These are phyloP conservation scores for Hypoxylon sp. DNA, from an alignment of 2,329 filamentous ascomycete species.

Conservation along the genomic window DNA sequence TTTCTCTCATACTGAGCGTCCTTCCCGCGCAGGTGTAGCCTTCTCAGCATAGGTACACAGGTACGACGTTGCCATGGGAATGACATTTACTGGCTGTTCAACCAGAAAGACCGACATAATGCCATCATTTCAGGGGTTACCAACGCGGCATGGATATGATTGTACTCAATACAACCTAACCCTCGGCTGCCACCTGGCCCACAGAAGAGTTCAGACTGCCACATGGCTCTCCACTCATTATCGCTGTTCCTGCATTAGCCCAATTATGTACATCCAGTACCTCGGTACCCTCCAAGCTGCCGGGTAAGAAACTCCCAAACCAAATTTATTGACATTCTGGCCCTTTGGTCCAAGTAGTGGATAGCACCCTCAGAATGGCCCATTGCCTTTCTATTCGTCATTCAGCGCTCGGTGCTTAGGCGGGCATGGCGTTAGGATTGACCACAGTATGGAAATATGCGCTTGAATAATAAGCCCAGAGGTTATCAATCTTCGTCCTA, in stretches of 20 bases:
- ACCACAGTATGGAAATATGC: constrained; percentile 7
- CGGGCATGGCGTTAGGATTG: constrained; percentile 8
- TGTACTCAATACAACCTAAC: constrained; percentile 26
- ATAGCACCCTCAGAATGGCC: constrained; percentile 4
- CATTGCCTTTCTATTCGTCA: constrained; percentile 15
- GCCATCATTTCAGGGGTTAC: constrained; percentile 24
- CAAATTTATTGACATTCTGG: constrained; percentile 22
- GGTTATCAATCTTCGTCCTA: constrained; percentile 1
- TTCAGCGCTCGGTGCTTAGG: too few relatives aligned
- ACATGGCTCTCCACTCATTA: constrained; percentile 41
- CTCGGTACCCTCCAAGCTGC: constrained; percentile 5
- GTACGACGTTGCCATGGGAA: constrained; percentile 6
- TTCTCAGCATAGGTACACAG: constrained; percentile 1
- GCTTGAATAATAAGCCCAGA: background rate
- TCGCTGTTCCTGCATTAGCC: constrained; percentile 42
- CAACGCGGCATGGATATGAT: constrained; percentile 5
- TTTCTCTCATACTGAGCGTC: background rate
- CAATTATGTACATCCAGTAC: constrained; percentile 12
- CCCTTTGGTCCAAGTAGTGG: too few relatives aligned
- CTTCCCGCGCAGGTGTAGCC: background rate
- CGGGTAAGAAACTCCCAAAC: constrained; percentile 19
- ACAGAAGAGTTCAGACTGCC: constrained; percentile 24
- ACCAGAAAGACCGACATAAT: constrained; percentile 30
- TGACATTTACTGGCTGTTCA: background rate
- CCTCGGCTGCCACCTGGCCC: constrained; percentile 13